Evolutionary conservation across 2,329 filamentous ascomycete genomes (phyloP).

Genomic region (Orbilia javanica): DNA sequence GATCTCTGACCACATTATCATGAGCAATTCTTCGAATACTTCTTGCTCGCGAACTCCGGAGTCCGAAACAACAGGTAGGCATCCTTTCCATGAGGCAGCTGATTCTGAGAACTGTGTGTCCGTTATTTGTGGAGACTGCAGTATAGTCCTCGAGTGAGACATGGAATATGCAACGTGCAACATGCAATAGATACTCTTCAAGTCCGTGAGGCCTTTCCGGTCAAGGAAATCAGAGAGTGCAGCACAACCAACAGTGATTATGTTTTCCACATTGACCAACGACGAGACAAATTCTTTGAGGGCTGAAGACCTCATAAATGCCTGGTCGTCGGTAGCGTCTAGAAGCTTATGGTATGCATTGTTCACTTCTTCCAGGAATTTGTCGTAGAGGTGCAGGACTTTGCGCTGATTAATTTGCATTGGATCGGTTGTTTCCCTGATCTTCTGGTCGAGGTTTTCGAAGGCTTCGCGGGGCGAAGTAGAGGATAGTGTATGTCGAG

Average conservation of each 20-base stretch:
- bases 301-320: not conserved
- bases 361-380: not conserved
- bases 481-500: not conserved
- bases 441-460: not conserved
- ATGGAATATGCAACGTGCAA: constrained; percentile 25
- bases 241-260: not conserved
- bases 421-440: not conserved
- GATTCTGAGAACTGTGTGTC: constrained; percentile 13
- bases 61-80: constrained; percentile 8
- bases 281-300: not conserved
- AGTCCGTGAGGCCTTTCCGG: not conserved
- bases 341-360: not conserved
- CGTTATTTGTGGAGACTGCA: not conserved
- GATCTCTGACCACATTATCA: constrained; percentile 17
- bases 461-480: not conserved
- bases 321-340: not conserved
- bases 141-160: not conserved
- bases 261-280: not conserved
- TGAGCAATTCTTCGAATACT: constrained; percentile 16
- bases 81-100: constrained; percentile 6
- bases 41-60: constrained; percentile 7
- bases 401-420: not conserved
- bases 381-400: not conserved
- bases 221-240: constrained; percentile 10
- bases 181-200: constrained; percentile 17